These are phyloP conservation scores for Carex myosuroides DNA, from an alignment of 176 grass and related monocot species.

Conservation along the genomic window DNA sequence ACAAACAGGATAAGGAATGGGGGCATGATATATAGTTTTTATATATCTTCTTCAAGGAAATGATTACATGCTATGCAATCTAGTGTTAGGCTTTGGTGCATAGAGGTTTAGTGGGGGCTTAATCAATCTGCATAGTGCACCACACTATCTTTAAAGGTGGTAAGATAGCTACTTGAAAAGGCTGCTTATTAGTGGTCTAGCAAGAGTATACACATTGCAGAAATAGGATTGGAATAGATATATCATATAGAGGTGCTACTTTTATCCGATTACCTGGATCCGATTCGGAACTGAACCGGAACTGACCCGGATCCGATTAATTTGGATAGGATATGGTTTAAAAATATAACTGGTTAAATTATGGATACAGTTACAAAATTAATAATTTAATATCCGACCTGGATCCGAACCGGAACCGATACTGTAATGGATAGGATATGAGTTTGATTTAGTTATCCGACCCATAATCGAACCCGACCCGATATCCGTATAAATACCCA, in stretches of 20 bases:
- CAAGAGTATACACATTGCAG: neutral
- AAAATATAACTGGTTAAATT: too few species aligned
- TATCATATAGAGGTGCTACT: neutral
- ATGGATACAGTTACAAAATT: too few species aligned
- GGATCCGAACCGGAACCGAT: too few species aligned
- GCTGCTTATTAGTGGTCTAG: neutral
- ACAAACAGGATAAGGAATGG: neutral
- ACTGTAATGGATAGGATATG: too few species aligned
- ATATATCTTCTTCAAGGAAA: slow-evolving; percentile 8
- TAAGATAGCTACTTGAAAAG: slow-evolving; percentile 9
- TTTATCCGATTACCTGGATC: too few species aligned
- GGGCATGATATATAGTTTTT: neutral
- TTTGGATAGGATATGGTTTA: too few species aligned
- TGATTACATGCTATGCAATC: slow-evolving; percentile 21
- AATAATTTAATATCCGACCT: too few species aligned
- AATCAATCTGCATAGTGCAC: slow-evolving; percentile 15
- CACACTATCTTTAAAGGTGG: neutral
- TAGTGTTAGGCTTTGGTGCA: slow-evolving; percentile 20
- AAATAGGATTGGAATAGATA: neutral
- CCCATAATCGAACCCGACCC: too few species aligned
- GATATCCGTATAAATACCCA: too few species aligned
- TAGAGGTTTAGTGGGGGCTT: slow-evolving; percentile 17
- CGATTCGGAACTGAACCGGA: too few species aligned
- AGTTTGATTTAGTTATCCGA: too few species aligned
- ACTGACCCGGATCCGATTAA: too few species aligned